A percentile compares a stretch with the other conserved stretches of the same genome.
Evolutionary conservation across 148 eudicot species (phyloP).

Genomic region (Agrostemma githago): DNA sequence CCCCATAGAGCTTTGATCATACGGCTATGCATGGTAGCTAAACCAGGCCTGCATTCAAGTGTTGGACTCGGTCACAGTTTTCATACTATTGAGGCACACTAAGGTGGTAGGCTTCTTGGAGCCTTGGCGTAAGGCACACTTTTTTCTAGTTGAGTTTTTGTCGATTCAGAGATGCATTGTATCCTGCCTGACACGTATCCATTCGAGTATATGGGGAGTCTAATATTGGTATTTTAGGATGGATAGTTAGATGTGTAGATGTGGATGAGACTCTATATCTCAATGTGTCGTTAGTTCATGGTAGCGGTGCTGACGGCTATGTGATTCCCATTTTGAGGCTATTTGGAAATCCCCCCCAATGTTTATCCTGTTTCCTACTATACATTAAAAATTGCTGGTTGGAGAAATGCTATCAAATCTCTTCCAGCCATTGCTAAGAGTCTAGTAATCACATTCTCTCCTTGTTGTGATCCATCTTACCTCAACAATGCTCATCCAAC

Average conservation of each 20-base stretch:
- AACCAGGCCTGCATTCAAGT: neutral
- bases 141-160: neutral
- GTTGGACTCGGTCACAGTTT: neutral
- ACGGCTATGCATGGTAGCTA: neutral
- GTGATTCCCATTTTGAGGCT: neutral
- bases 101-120: neutral
- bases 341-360: neutral
- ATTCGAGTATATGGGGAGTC: neutral
- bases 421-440: neutral
- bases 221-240: neutral
- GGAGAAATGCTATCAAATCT: neutral
- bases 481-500: neutral
- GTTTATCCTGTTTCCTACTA: neutral
- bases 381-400: neutral
- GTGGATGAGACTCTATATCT: neutral
- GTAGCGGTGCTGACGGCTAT: neutral
- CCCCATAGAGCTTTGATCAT: neutral
- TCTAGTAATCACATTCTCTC: neutral
- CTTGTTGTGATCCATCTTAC: neutral
- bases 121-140: neutral
- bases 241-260: neutral
- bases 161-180: neutral
- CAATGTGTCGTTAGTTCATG: neutral
- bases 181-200: neutral
- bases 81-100: neutral